Base-by-base conservation (phyloP, 176 grass and related monocot species). In the Poa annua region DNA sequence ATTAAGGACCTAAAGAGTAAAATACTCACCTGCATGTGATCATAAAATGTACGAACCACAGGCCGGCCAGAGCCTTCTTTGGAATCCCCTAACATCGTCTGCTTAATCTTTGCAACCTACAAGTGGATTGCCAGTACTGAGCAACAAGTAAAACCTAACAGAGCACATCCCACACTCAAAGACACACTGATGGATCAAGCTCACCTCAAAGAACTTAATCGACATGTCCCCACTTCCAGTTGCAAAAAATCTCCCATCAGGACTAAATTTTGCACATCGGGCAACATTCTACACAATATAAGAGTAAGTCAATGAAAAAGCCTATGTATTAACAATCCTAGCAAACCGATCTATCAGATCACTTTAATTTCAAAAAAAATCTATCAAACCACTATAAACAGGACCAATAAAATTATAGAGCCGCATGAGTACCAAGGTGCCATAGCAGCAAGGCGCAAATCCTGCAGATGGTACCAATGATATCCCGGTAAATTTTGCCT, bases 181-280 rank as follows among this genome's bases (percentile, higher is more conserved):
- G 16, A 35, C 7, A 6, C 20, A 15, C 8, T 75, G 44, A 12
- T n/a, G 6, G 77, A 70, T 80, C 60, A 77, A 70, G 51, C 21
- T 80, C 45, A 97, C 94, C 94, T 94, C 96, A 39, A 98, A 98
- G 66, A 98, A 88, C 74, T 98, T 98, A 64, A 98, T 92, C 0
- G 93, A 93, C 57, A 88, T 98, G 77, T 95, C 96, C 33, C 89
- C 89, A 81, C 96, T 98, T 73, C 96, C 96, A 87, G 91, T 95
- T 86, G 93, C 93, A 69, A 98, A 84, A 92, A 87, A 95, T 60
- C 87, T 93, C 14, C 92, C 91, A 87, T 95, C 96, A 47, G 73
- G 80, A 81, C 96, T 98, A 83, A 95, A 98, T 81, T 88, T 93
- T 1, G 85, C 91, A 84, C 96, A 98, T 67, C 92, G 87, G 42